Percentiles rank a stretch among this genome's conserved stretches.
Evolutionary conservation across 2,329 filamentous ascomycete species (phyloP).

Genomic region (Sporothrix dimorphospora): DNA sequence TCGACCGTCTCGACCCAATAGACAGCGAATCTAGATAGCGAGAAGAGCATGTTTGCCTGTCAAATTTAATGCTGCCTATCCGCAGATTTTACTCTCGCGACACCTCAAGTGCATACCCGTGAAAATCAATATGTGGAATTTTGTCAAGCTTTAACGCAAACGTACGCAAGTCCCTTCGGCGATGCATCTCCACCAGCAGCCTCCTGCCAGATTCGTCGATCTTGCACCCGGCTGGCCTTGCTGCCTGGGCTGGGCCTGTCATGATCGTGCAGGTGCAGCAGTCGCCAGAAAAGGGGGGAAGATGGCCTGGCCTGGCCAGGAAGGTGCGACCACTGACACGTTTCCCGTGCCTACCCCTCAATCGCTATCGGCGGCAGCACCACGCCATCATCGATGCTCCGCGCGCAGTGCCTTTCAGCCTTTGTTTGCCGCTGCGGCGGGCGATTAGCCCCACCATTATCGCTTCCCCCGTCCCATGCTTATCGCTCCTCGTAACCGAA

Average conservation of each 20-base stretch:
- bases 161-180: background rate
- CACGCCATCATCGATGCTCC: conserved; percentile 7
- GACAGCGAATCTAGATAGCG: conserved; percentile 31
- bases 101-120: background rate
- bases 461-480: background rate
- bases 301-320: background rate
- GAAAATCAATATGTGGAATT: too few species aligned
- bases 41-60: background rate
- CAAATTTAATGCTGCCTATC: background rate
- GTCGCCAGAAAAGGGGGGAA: background rate
- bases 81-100: background rate
- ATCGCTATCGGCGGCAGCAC: conserved; percentile 4
- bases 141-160: background rate
- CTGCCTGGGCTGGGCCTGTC: background rate
- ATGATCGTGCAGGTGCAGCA: background rate
- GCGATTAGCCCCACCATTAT: conserved; percentile 5
- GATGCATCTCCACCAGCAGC: background rate
- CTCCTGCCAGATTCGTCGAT: background rate
- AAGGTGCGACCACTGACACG: conserved; percentile 12
- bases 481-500: background rate
- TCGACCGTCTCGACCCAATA: conserved; percentile 72
- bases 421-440: conserved; percentile 8
- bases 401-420: background rate
- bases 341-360: conserved; percentile 24
- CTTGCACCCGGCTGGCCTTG: background rate